A percentile compares a stretch with the other conserved stretches of the same genome.
phyloP scores from a whole-genome alignment of 441 rosid genomes.

The Erodium moschatum region DNA sequence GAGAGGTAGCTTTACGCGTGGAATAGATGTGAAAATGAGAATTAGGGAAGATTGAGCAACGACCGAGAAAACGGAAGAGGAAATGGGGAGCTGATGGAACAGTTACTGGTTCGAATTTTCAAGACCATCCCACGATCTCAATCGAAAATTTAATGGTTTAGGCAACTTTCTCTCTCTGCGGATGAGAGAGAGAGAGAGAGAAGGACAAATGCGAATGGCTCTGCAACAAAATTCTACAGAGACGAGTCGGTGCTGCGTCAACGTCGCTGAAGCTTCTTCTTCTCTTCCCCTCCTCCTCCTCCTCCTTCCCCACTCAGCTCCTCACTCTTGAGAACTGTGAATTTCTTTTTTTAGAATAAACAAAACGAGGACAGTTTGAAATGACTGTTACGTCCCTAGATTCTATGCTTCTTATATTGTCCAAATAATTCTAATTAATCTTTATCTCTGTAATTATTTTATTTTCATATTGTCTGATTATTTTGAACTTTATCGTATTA shows the following conservation, averaged over 20 bases:
- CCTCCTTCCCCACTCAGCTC: neutral
- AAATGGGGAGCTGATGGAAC: slow-evolving; percentile 9
- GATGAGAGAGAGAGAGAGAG: neutral
- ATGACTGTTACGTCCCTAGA: neutral
- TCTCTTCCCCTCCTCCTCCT: neutral
- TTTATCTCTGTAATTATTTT: too few species aligned
- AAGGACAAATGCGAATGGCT: neutral
- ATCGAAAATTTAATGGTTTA: neutral
- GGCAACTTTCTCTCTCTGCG: neutral
- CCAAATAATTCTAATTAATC: too few species aligned
- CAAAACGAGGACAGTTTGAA: neutral
- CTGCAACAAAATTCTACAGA: neutral
- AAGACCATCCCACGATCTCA: slow-evolving; percentile 6
- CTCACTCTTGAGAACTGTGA: neutral
- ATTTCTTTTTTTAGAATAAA: neutral
- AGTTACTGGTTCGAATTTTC: slow-evolving; percentile 8
- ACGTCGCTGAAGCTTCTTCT: slow-evolving; percentile 8
- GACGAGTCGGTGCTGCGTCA: slow-evolving; percentile 4
- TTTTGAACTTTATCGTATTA: too few species aligned
- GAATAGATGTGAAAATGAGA: neutral
- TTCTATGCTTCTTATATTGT: too few species aligned
- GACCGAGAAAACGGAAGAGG: neutral
- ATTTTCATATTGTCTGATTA: too few species aligned
- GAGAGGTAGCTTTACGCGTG: slow-evolving; percentile 1
- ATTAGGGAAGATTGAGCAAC: neutral